phyloP scores from a whole-genome alignment of 2,329 filamentous ascomycete genomes.

The Clonostachys rosea region DNA sequence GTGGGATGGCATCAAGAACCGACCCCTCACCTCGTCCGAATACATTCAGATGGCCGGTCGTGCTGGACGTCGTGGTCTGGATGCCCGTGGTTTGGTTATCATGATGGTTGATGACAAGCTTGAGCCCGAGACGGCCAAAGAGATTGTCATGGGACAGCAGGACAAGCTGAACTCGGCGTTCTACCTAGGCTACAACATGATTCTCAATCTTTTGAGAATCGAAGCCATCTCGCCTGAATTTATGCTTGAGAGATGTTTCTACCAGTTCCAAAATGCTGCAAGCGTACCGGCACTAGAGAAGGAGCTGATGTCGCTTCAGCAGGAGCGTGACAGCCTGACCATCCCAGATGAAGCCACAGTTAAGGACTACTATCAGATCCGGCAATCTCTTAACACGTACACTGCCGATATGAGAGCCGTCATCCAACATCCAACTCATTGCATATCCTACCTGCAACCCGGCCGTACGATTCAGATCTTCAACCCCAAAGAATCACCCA shows the following conservation, averaged over 20 bases:
- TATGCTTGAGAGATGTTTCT: conserved; percentile 98
- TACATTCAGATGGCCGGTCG: conserved; percentile 99
- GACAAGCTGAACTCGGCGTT: conserved; percentile 98
- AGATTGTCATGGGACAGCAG: conserved; percentile 93
- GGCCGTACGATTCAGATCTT: conserved; percentile 88
- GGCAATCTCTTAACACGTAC: conserved; percentile 78
- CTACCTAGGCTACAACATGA: conserved; percentile 98
- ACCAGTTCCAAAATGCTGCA: conserved; percentile 94
- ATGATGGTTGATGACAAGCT: conserved; percentile 99
- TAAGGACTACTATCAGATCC: conserved; percentile 89
- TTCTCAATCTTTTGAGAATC: conserved; percentile 92
- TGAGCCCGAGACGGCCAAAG: conserved; percentile 88
- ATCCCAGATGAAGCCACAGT: conserved; percentile 86
- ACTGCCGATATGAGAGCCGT: conserved; percentile 87
- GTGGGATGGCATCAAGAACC: conserved; percentile 76
- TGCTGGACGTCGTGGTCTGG: conserved; percentile 92
- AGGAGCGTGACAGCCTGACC: conserved; percentile 64
- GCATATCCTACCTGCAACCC: conserved; percentile 75
- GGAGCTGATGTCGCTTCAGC: conserved; percentile 74
- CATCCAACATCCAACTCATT: conserved; percentile 87
- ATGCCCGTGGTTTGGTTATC: conserved; percentile 97
- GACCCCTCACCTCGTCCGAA: conserved; percentile 89
- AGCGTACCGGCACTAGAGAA: conserved; percentile 81
- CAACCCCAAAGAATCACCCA: conserved; percentile 49
- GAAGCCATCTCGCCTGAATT: conserved; percentile 98